phyloP scores from a whole-genome alignment of 2,329 filamentous ascomycete genomes.

The Lecanicillium sp. region DNA sequence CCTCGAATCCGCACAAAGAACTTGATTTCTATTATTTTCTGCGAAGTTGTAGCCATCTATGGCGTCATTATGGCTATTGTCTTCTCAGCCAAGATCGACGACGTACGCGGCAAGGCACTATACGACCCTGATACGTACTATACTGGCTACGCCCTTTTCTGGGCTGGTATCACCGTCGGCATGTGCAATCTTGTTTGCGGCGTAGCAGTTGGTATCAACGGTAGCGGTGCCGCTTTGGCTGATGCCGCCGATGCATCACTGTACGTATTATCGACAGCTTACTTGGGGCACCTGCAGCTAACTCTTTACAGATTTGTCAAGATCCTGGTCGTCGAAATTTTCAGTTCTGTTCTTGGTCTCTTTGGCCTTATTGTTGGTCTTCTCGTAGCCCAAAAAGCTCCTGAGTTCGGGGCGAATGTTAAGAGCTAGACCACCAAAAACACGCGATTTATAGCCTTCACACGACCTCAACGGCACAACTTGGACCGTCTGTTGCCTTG shows the following conservation, averaged over 20 bases:
- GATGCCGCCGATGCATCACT: conserved; percentile 88
- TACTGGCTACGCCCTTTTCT: conserved; percentile 92
- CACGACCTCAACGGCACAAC: too few relatives aligned
- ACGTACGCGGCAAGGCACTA: conserved; percentile 53
- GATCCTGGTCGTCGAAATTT: conserved; percentile 98
- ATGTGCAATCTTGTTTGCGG: conserved; percentile 94
- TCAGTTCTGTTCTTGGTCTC: conserved; percentile 92
- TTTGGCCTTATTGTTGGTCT: conserved; percentile 95
- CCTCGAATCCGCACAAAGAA: conserved; percentile 99
- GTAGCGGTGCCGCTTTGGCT: conserved; percentile 88
- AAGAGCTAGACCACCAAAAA: conserved; percentile 11
- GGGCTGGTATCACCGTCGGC: conserved; percentile 89
- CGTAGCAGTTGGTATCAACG: conserved; percentile 95
- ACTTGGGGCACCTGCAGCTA: conserved; percentile 13
- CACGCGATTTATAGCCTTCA: too few relatives aligned
- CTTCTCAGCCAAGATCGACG: conserved; percentile 79
- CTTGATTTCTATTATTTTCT: conserved; percentile 99
- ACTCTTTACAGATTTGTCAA: conserved; percentile 72
- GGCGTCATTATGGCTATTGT: conserved; percentile 99
- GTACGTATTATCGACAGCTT: conserved; percentile 41
- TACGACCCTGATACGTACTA: conserved; percentile 79
- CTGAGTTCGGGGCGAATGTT: conserved; percentile 51
- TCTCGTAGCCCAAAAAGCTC: conserved; percentile 75
- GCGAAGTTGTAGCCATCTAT: conserved; percentile 99
- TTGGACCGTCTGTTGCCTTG: too few relatives aligned